Evolutionary conservation across 805 yeast species (phyloP).

Genomic region (Jamesozyma jinghongensis): DNA sequence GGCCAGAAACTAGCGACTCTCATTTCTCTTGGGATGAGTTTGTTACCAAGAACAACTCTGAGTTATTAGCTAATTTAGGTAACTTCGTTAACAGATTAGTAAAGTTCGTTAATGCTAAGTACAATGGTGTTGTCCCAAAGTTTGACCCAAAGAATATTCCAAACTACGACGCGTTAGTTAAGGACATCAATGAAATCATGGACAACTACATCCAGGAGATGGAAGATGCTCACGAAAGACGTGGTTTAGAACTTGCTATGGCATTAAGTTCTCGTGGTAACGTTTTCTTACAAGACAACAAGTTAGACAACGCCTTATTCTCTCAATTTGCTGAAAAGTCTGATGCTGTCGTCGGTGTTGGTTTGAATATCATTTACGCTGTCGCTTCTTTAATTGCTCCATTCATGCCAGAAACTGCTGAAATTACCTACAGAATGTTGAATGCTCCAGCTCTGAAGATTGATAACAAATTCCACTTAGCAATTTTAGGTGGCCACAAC

Average conservation of each 20-base stretch:
- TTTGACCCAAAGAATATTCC: conserved; percentile 43
- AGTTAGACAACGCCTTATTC: conserved; percentile 80
- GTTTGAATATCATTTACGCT: conserved; percentile 77
- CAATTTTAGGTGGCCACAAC: conserved; percentile 71
- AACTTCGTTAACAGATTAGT: conserved; percentile 91
- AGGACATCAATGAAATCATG: conserved; percentile 57
- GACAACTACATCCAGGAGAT: conserved; percentile 54
- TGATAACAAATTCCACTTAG: conserved; percentile 63
- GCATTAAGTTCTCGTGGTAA: conserved; percentile 87
- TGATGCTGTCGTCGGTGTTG: conserved; percentile 89
- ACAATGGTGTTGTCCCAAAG: conserved; percentile 79
- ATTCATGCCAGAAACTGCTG: conserved; percentile 79
- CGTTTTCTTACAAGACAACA: conserved; percentile 90
- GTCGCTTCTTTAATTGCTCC: conserved; percentile 80
- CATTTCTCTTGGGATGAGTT: conserved; percentile 97
- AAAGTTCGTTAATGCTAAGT: conserved; percentile 83
- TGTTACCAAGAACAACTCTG: conserved; percentile 87
- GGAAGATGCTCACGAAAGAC: conserved; percentile 75
- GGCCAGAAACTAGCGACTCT: conserved; percentile 95
- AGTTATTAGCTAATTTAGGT: conserved; percentile 90
- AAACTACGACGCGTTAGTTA: conserved; percentile 36
- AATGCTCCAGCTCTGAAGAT: conserved; percentile 74
- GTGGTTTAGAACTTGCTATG: conserved; percentile 90
- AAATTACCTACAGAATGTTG: conserved; percentile 64
- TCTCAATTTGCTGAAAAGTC: conserved; percentile 67